Conservation (phyloP, 2,329 filamentous ascomycete species). For the Pseudodiploospora longispora region DNA sequence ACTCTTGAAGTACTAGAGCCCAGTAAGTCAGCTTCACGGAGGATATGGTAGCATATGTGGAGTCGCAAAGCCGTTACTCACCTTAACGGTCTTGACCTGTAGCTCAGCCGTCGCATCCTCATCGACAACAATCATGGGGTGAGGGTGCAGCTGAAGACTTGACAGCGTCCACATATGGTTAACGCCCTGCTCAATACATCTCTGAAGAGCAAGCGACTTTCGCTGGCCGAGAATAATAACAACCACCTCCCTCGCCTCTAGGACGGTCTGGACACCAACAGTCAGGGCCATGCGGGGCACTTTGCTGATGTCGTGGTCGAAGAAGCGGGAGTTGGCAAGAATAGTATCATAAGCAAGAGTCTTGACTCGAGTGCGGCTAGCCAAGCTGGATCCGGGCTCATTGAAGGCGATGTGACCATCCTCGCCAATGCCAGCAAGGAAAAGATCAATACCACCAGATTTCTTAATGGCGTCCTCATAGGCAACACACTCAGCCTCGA, state of each 20-base stretch:
- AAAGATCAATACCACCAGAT: constrained; percentile 74
- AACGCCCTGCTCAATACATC: constrained; percentile 71
- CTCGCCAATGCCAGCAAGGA: constrained; percentile 76
- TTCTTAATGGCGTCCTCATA: constrained; percentile 73
- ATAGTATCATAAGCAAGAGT: constrained; percentile 83
- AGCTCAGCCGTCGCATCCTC: constrained; percentile 69
- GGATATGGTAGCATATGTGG: background rate
- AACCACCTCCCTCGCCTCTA: constrained; percentile 74
- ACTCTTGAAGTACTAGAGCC: constrained; percentile 56
- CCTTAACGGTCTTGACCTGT: constrained; percentile 65
- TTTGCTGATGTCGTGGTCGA: constrained; percentile 62
- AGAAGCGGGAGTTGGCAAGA: constrained; percentile 77
- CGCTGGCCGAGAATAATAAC: constrained; percentile 75
- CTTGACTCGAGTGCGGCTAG: constrained; percentile 74
- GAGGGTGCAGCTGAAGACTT: constrained; percentile 69
- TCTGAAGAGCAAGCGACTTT: constrained; percentile 72
- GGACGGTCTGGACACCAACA: constrained; percentile 74
- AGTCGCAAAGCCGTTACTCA: constrained; percentile 17
- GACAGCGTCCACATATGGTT: constrained; percentile 92
- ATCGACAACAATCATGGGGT: constrained; percentile 76
- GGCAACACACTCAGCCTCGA: constrained; percentile 66
- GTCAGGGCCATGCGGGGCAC: constrained; percentile 79
- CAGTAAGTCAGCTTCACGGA: background rate
- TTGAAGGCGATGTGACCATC: constrained; percentile 90
- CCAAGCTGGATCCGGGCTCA: constrained; percentile 73